phyloP scores from a whole-genome alignment of 2,329 filamentous ascomycete species.

The Fusarium brevicatenulatum region DNA sequence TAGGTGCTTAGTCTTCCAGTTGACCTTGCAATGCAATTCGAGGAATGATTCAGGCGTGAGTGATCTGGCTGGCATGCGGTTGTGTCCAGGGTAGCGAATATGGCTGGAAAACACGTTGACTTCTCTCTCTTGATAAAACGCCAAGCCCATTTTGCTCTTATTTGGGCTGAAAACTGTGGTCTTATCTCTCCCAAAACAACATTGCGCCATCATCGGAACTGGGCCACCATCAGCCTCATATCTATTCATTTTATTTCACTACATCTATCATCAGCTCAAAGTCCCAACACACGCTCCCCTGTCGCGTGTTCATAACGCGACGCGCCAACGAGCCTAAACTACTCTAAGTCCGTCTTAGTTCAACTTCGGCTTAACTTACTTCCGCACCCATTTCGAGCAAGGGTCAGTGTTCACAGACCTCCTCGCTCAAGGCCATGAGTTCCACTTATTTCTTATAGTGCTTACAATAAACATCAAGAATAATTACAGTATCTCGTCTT shows the following conservation, averaged over 20 bases:
- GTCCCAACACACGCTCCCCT: neutral
- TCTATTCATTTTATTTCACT: neutral
- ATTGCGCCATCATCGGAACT: no score
- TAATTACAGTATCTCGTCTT: neutral
- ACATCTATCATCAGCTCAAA: neutral
- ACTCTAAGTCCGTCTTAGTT: neutral
- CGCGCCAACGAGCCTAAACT: rapidly evolving
- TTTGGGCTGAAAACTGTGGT: no score
- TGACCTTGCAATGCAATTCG: rapidly evolving
- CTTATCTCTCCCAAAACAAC: neutral
- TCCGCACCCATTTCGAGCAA: neutral
- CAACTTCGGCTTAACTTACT: neutral
- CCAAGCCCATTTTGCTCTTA: no score
- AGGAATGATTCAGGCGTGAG: neutral
- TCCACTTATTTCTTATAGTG: neutral
- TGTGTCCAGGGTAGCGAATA: neutral
- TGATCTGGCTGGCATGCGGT: neutral
- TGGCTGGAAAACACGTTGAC: neutral
- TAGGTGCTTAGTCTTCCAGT: neutral
- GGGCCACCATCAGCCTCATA: no score
- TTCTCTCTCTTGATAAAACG: no score
- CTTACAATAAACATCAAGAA: neutral
- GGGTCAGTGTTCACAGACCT: neutral
- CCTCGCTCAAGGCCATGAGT: neutral
- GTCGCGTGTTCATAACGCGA: neutral